Evolutionary conservation across 805 yeast genomes (phyloP).

Genomic region (Starmera caribaea): DNA sequence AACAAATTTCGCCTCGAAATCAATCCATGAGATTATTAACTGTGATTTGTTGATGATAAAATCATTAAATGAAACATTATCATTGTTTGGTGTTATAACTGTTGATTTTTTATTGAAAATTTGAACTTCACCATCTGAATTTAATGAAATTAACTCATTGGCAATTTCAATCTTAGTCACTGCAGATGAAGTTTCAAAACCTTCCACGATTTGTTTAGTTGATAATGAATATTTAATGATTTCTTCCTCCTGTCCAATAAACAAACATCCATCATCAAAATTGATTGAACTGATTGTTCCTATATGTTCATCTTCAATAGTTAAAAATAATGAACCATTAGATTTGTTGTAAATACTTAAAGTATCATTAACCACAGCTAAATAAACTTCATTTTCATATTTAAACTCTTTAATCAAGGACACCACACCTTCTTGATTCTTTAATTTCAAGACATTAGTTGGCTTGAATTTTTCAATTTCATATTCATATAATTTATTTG

Average conservation of each 20-base stretch:
- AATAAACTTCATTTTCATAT: background rate
- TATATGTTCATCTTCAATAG: background rate
- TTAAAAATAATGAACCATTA: too few relatives aligned
- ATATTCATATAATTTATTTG: conserved; percentile 11
- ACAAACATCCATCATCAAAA: background rate
- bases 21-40: conserved; percentile 26
- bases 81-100: conserved; percentile 13
- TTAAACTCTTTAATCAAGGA: background rate
- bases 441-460: conserved; percentile 2
- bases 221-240: too few relatives aligned
- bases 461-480: conserved; percentile 11
- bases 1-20: conserved; percentile 29
- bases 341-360: background rate
- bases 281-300: conserved; percentile 1
- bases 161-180: background rate
- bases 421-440: conserved; percentile 4
- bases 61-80: conserved; percentile 19
- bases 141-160: conserved; percentile 13
- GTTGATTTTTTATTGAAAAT: conserved; percentile 15
- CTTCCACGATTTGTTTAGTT: too few relatives aligned
- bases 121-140: conserved; percentile 23
- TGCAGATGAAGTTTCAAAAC: too few relatives aligned
- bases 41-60: conserved; percentile 9
- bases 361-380: background rate
- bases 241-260: background rate